A percentile compares a stretch with the other conserved stretches of the same genome.
Evolutionary conservation across 1,139 yeast genomes (phyloP).

Genomic region (Pneumocystis carinii): DNA sequence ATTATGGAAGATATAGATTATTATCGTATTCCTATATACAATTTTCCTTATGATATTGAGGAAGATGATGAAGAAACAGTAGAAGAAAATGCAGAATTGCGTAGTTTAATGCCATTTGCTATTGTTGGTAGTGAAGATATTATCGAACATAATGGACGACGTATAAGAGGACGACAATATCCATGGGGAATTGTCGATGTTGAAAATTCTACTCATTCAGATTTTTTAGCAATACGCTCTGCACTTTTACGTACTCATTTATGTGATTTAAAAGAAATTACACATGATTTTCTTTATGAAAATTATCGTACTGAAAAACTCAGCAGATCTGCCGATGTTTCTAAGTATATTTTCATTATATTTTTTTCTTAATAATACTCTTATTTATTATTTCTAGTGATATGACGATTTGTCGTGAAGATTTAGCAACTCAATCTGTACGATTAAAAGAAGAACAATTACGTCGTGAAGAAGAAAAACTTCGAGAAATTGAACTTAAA

Average conservation of each 20-base stretch:
- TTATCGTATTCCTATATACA: constrained; percentile 69
- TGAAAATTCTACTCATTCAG: constrained; percentile 70
- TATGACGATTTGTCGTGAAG: constrained; percentile 22
- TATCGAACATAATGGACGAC: constrained; percentile 44
- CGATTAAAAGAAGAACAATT: constrained; percentile 30
- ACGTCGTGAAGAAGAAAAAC: constrained; percentile 29
- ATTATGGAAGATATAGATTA: constrained; percentile 59
- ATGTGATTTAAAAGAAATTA: constrained; percentile 81
- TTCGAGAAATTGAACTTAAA: constrained; percentile 38
- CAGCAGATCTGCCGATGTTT: constrained; percentile 25
- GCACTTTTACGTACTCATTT: constrained; percentile 69
- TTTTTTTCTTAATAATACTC: background rate
- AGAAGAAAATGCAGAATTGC: constrained; percentile 64
- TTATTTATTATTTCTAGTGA: background rate
- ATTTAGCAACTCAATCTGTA: constrained; percentile 28
- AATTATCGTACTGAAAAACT: constrained; percentile 83
- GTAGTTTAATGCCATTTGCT: constrained; percentile 74
- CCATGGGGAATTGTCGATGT: constrained; percentile 93
- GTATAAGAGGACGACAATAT: constrained; percentile 67
- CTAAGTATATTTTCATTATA: constrained; percentile 3
- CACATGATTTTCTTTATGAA: constrained; percentile 84
- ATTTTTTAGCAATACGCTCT: constrained; percentile 67
- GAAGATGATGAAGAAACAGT: constrained; percentile 46
- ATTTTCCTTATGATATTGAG: constrained; percentile 54
- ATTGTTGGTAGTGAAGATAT: constrained; percentile 60